Percentiles rank a stretch among this genome's conserved stretches.
Evolutionary conservation across 1,139 yeast genomes (phyloP).

Genomic region (Yamadazyma songkhlaensis): DNA sequence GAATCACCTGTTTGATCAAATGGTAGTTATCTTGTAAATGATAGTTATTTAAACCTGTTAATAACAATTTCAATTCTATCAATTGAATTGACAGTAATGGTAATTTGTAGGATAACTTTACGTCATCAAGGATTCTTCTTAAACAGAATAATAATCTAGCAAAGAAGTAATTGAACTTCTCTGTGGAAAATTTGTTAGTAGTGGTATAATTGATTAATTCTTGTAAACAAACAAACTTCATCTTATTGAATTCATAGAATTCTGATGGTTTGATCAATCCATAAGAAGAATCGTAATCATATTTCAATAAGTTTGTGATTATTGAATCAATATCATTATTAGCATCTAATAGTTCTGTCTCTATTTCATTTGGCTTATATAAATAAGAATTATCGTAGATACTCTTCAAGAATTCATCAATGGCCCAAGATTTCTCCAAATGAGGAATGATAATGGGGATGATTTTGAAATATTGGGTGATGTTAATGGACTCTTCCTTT

Average conservation of each 20-base stretch:
- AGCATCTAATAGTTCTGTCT: constrained; percentile 15
- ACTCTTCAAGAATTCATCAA: constrained; percentile 42
- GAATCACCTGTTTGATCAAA: constrained; percentile 9
- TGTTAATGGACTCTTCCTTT: constrained; percentile 47
- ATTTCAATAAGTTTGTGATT: constrained; percentile 20
- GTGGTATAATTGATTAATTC: constrained; percentile 29
- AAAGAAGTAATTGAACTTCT: constrained; percentile 23
- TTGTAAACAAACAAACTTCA: constrained; percentile 30
- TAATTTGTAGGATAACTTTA: constrained; percentile 23
- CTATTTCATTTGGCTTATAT: constrained; percentile 31
- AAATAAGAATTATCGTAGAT: constrained; percentile 33
- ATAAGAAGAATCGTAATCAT: constrained; percentile 25
- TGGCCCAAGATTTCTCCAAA: constrained; percentile 22
- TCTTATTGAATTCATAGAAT: constrained; percentile 21
- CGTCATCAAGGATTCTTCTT: constrained; percentile 36
- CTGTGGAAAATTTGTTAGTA: constrained; percentile 14
- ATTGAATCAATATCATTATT: constrained; percentile 9
- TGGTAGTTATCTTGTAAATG: constrained; percentile 6
- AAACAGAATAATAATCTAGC: constrained; percentile 32
- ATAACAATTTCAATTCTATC: constrained; percentile 26
- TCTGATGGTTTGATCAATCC: constrained; percentile 32
- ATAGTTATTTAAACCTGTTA: constrained; percentile 22
- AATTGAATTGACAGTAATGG: constrained; percentile 39
- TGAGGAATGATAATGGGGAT: constrained; percentile 41
- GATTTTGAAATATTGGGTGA: constrained; percentile 43